phyloP scores from a whole-genome alignment of 1,284 basidiomycete species.

The Cryptococcus maquisensis region DNA sequence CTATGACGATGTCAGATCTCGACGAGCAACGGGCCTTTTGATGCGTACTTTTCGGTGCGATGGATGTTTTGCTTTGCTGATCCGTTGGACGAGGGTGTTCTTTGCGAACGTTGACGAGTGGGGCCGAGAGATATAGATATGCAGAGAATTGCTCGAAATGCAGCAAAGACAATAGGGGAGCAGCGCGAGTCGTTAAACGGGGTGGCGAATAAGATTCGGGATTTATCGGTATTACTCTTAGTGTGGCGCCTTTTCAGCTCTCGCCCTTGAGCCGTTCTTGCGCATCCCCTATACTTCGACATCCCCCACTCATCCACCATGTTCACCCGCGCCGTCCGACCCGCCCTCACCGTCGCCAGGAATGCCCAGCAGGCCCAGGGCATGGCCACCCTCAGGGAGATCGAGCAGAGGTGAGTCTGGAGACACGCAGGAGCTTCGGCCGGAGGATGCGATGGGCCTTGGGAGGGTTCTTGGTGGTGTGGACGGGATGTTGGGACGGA shows the following conservation, averaged over 20 bases:
- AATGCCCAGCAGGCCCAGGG: constrained; percentile 61
- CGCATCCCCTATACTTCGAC: background rate
- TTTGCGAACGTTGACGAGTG: too few species aligned
- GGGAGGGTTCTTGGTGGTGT: background rate
- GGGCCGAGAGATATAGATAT: too few species aligned
- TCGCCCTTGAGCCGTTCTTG: constrained; percentile 1
- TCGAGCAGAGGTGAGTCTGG: constrained; percentile 69
- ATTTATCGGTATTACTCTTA: constrained; percentile 2
- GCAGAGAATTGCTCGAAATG: background rate
- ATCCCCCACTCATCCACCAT: constrained; percentile 30
- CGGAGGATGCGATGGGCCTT: background rate
- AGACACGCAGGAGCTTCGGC: background rate
- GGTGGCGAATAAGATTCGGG: background rate
- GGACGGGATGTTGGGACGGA: background rate
- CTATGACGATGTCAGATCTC: constrained; percentile 11
- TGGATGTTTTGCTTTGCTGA: background rate
- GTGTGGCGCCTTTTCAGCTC: constrained; percentile 3
- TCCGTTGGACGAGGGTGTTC: background rate
- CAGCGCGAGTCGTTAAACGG: background rate
- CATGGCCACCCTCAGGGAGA: constrained; percentile 96
- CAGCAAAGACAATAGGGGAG: background rate
- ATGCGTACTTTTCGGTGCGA: background rate
- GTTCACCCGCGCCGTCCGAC: constrained; percentile 62
- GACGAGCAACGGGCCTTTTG: background rate
- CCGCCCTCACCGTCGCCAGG: constrained; percentile 52